Base-by-base conservation (phyloP, 495 filamentous ascomycete genomes). In the Aspergillus asperescens region DNA sequence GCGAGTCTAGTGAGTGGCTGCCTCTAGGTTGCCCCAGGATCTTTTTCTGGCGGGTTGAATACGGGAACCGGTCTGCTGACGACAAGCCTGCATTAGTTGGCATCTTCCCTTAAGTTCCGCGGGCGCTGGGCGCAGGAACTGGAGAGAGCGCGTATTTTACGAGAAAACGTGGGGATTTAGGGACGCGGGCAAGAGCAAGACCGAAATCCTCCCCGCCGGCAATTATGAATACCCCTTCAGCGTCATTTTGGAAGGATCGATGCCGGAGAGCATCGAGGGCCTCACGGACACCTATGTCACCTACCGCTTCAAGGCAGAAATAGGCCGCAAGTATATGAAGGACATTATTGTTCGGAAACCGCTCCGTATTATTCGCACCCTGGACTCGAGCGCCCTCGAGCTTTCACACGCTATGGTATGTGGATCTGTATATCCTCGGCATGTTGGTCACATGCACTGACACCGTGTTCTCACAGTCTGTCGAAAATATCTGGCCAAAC, bases 201-300 rank as follows among this genome's bases (percentile, higher is more conserved):
- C 84, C 25, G 81, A 84, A 58, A 79, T 79, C 7, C 69, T 96
- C 25, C 74, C 77, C 5, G 77, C 86, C 4, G 89, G 88, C 42
- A 90, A 92, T 62, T 91, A 96, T 65, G 91, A 95, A 65, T 96
- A 87, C 72, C 86, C 87, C 1, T 96, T 96, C 67, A 83, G 93
- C 58, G 70, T 90, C 52, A 71, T 85, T 43, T 71, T 97, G 12
- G 80, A 88, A 13, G 89, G 89, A 22, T 76, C 81, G 48, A 82
- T 82, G 64, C 77, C 88, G 4, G 92, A 98, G 76, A 95, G 88
- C 52, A 78, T 98, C 24, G 93, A 96, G 65, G 93, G 93, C 1
- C 65, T 96, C 48, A 71, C 74, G 27, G 84, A 90, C 54, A 87
- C 83, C 7, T 90, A 83, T 66, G 81, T 98, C 52, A 82, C 85